These are phyloP conservation scores for Claviceps humidiphila DNA, from an alignment of 2,329 filamentous ascomycete genomes.

Conservation along the genomic window DNA sequence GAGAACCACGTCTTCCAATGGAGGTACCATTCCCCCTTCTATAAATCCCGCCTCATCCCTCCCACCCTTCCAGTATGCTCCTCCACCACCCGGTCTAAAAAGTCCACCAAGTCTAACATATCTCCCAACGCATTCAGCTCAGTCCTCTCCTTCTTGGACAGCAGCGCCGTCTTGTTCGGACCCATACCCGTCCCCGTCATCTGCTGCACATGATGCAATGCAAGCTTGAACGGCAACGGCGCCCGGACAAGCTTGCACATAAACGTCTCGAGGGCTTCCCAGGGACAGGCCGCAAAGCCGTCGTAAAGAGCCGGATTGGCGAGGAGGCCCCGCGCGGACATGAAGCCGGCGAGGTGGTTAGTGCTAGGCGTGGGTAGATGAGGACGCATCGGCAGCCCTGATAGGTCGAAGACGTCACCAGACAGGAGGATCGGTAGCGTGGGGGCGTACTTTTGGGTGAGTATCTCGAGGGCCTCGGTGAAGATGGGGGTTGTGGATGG, in stretches of 20 bases:
- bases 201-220: slow-evolving; percentile 52
- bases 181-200: slow-evolving; percentile 50
- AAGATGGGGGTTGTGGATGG: slow-evolving; percentile 49
- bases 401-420: slow-evolving; percentile 53
- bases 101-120: slow-evolving; percentile 48
- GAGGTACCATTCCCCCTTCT: slow-evolving; percentile 3
- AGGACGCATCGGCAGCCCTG: slow-evolving; percentile 24
- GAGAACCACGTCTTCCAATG: no score
- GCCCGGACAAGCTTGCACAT: slow-evolving; percentile 41
- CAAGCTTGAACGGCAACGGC: slow-evolving; percentile 50
- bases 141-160: slow-evolving; percentile 42
- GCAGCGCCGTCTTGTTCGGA: slow-evolving; percentile 35
- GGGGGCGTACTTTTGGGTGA: slow-evolving; percentile 37
- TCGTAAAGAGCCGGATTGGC: slow-evolving; percentile 55
- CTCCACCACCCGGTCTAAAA: slow-evolving; percentile 38
- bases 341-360: slow-evolving; percentile 47
- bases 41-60: slow-evolving; percentile 21
- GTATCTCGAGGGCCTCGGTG: slow-evolving; percentile 43
- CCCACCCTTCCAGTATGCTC: slow-evolving; percentile 18
- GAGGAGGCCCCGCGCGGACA: slow-evolving; percentile 56
- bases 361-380: slow-evolving; percentile 17
- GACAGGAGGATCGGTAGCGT: slow-evolving; percentile 53
- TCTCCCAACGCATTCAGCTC: slow-evolving; percentile 34
- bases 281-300: slow-evolving; percentile 41
- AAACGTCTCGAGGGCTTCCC: slow-evolving; percentile 50